Evolutionary conservation across 768 basidiomycete species (phyloP).

Genomic region (Sporobolomyces phaffii): DNA sequence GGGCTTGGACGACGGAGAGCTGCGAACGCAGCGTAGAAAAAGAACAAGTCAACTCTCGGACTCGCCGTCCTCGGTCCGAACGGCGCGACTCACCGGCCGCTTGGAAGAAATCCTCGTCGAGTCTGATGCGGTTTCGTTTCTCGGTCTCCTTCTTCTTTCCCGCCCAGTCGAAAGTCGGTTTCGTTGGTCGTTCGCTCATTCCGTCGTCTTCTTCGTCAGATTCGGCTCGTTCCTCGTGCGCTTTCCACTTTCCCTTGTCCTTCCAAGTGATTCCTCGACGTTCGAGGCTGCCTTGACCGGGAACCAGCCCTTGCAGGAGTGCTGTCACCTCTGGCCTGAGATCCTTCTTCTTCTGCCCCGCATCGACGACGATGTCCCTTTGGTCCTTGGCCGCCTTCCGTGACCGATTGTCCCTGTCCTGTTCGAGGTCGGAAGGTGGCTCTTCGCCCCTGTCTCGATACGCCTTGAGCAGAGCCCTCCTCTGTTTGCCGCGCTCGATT

Average conservation of each 20-base stretch:
- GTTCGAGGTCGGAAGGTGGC: not conserved
- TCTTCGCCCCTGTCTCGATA: not conserved
- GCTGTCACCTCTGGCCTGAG: slow-evolving; percentile 9
- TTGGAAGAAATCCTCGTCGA: not conserved
- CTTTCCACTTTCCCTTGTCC: not conserved
- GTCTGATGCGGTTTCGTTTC: slow-evolving; percentile 1
- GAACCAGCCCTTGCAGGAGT: not conserved
- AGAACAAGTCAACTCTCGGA: too few species aligned
- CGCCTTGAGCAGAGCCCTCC: not conserved
- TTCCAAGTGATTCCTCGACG: not conserved
- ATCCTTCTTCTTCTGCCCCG: not conserved
- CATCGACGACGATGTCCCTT: not conserved
- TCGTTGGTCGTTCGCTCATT: not conserved
- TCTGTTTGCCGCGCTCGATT: not conserved
- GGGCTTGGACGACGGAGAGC: not conserved
- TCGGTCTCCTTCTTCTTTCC: slow-evolving; percentile 1
- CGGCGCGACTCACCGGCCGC: not conserved
- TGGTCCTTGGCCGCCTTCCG: not conserved
- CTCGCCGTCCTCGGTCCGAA: too few species aligned
- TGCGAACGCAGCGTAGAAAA: too few species aligned
- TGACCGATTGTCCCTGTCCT: too few species aligned
- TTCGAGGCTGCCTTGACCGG: not conserved
- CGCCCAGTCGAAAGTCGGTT: slow-evolving; percentile 6
- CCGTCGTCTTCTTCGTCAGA: not conserved
- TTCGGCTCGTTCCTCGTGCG: not conserved